Base-by-base conservation (phyloP, 768 basidiomycete genomes). In the Scleroderma citrinum region DNA sequence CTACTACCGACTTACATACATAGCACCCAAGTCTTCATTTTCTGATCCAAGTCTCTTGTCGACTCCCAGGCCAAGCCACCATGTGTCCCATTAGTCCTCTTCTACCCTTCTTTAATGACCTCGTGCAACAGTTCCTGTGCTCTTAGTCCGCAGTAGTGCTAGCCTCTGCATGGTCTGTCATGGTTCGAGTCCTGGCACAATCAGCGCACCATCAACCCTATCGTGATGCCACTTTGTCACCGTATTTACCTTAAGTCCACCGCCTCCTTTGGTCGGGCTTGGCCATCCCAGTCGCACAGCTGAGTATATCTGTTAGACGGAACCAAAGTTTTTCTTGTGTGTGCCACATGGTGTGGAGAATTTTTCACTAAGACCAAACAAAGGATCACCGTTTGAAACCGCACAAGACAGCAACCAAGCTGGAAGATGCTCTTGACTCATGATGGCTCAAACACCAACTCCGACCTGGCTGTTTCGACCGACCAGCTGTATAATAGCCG, bases 241-340 rank as follows among this genome's bases (percentile, higher is more conserved):
- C 45, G 44, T 55, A 52, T 51, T 51, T 47, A 44, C 58, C 47
- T 58, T 46, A 39, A 49, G 54, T 45, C 40, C 26, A 32, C 31
- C 16, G 17, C 48, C 48, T 47, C 48, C 24, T 23, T 30, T 23
- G 17, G 17, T 31, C 42, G 23, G 24, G 10, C 11, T 29, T 21
- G 30, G 23, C 21, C 36, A 3, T 34, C 20, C 44, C 32, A 29
- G 31, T 21, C 26, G 26, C 26, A 29, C 5, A 29, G 8, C 26
- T 29, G 26, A 29, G 34, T 8, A 8, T 29, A 29, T 29, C 26
- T 29, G 5, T 5, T 29, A 8, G 26, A 5, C 26, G 26, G 26
- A 29, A 5, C 8, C 26, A n/a, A n/a, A n/a, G n/a, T 29, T 29
- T 29, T 29, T 29, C 26, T 29, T n/a, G n/a, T n/a, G n/a, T n/a